Evolutionary conservation across 768 basidiomycete genomes (phyloP).

Genomic region (Calocybe cyanea): DNA sequence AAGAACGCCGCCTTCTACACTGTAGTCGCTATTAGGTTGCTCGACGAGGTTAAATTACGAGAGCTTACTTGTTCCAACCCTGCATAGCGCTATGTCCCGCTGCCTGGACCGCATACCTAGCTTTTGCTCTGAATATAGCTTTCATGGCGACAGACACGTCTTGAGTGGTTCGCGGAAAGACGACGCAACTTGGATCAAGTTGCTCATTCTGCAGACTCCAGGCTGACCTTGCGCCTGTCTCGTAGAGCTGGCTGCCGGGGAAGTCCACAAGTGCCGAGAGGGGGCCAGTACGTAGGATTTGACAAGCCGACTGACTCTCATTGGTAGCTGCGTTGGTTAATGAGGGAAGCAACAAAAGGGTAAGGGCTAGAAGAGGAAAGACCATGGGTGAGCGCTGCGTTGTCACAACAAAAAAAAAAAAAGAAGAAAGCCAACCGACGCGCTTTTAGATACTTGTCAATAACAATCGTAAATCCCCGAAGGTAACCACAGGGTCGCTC

Average conservation of each 20-base stretch:
- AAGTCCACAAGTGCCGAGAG: neutral
- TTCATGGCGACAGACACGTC: slow-evolving; percentile 37
- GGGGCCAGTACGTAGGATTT: neutral
- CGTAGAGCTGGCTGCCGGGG: neutral
- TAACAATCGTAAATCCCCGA: too few relatives aligned
- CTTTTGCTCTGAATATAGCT: slow-evolving; percentile 28
- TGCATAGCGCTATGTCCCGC: slow-evolving; percentile 39
- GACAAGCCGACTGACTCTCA: neutral
- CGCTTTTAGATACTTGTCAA: too few relatives aligned
- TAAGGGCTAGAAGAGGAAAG: neutral
- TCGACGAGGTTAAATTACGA: neutral
- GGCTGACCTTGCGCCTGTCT: slow-evolving; percentile 4
- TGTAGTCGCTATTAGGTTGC: slow-evolving; percentile 10
- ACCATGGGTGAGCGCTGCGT: too few relatives aligned
- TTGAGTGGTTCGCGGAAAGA: slow-evolving; percentile 25
- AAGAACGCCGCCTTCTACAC: slow-evolving; percentile 33
- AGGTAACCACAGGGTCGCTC: too few relatives aligned
- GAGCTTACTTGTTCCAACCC: slow-evolving; percentile 41
- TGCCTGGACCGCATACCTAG: slow-evolving; percentile 38
- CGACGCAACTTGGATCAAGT: slow-evolving; percentile 31
- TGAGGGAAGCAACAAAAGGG: neutral
- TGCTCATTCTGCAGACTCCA: slow-evolving; percentile 35
- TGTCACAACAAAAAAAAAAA: too few relatives aligned
- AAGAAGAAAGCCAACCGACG: too few relatives aligned
- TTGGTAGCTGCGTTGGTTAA: neutral